Percentiles rank a stretch among this genome's conserved stretches.
phyloP scores from a whole-genome alignment of 2,329 filamentous ascomycete species.

The Venturia oleaginea region DNA sequence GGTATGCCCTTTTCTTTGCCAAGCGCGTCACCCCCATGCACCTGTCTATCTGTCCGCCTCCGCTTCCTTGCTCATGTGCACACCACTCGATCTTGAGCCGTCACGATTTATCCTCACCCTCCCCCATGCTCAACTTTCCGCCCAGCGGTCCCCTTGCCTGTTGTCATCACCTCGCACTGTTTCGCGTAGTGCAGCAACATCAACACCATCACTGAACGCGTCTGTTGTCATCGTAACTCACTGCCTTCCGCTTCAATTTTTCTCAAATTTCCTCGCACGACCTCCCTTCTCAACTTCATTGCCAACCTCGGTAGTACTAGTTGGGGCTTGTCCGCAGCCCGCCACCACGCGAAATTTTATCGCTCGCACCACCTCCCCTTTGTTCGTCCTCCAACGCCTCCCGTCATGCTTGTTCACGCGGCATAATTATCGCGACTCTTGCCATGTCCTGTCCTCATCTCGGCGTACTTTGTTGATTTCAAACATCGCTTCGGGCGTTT shows the following conservation, averaged over 20 bases:
- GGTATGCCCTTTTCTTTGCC: constrained; percentile 32
- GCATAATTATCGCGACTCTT: background rate
- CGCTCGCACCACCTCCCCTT: background rate
- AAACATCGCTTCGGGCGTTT: constrained; percentile 8
- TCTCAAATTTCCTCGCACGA: background rate
- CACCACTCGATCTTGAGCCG: background rate
- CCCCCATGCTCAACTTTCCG: constrained; percentile 6
- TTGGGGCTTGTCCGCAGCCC: background rate
- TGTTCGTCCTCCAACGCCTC: background rate
- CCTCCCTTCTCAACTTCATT: background rate
- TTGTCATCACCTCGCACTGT: background rate
- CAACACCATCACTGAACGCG: background rate
- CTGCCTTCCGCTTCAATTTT: background rate
- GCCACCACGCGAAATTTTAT: background rate
- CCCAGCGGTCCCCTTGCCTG: constrained; percentile 10
- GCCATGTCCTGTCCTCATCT: background rate
- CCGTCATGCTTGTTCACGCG: background rate
- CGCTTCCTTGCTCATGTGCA: constrained; percentile 9
- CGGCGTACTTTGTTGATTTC: constrained; percentile 10
- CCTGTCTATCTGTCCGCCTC: constrained; percentile 15
- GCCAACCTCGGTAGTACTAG: background rate
- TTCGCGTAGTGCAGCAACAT: background rate
- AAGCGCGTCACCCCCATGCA: constrained; percentile 22
- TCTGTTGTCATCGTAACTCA: background rate
- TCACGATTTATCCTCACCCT: constrained; percentile 6